Evolutionary conservation across 192 early-diverging fungal genomes (phyloP).

Genomic region (Mortierella antarctica): DNA sequence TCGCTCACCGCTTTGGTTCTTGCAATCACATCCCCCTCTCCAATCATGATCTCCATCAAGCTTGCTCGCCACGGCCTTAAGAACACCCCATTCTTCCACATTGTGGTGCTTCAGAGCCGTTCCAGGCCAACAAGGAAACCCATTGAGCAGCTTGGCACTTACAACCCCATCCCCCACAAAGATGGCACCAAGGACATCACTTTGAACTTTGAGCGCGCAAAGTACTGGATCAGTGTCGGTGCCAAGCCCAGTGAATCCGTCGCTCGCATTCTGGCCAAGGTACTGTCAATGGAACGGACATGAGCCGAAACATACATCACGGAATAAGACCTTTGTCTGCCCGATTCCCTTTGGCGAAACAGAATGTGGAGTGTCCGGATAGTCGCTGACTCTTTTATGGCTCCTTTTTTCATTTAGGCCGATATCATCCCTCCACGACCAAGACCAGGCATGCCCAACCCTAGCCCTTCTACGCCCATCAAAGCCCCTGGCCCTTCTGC

Average conservation of each 20-base stretch:
- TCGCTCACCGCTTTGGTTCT: background rate
- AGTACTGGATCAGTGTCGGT: conserved; percentile 97
- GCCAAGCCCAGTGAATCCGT: conserved; percentile 96
- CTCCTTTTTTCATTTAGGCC: conserved; percentile 52
- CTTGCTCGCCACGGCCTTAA: conserved; percentile 91
- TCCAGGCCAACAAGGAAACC: conserved; percentile 87
- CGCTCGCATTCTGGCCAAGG: conserved; percentile 88
- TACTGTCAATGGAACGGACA: conserved; percentile 20
- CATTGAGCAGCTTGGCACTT: conserved; percentile 92
- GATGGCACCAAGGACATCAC: conserved; percentile 86
- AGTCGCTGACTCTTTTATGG: background rate
- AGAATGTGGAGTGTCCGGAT: background rate
- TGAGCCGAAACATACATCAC: background rate
- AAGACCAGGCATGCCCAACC: conserved; percentile 59
- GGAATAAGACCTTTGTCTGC: background rate
- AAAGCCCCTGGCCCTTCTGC: conserved; percentile 8
- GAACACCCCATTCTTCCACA: conserved; percentile 93
- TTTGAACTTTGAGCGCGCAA: conserved; percentile 87
- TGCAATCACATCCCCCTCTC: background rate
- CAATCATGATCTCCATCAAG: conserved; percentile 86
- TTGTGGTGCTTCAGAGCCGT: conserved; percentile 89
- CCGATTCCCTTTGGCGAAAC: background rate
- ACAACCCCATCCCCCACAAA: conserved; percentile 84
- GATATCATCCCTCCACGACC: conserved; percentile 71
- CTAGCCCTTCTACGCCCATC: conserved; percentile 34